A percentile compares a stretch with the other conserved stretches of the same genome.
These are phyloP conservation scores for Trichosanthes truncata DNA, from an alignment of 306 rosid species.

Conservation along the genomic window DNA sequence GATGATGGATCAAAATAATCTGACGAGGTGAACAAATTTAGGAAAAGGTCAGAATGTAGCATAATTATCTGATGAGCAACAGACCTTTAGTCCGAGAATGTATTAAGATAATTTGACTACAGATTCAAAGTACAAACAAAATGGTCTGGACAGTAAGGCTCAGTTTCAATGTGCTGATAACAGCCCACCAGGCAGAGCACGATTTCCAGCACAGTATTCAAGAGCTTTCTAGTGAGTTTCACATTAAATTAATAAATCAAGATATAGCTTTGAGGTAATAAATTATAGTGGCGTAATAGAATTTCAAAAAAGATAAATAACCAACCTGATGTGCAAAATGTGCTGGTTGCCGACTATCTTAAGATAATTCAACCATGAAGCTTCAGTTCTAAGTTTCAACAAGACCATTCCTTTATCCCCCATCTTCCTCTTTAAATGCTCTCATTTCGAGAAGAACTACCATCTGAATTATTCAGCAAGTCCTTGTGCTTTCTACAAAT, in stretches of 20 bases:
- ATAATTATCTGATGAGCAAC: neutral
- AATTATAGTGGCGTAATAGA: neutral
- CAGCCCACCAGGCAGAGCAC: neutral
- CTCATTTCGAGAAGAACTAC: slow-evolving; percentile 24
- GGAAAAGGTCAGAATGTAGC: neutral
- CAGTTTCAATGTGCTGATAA: neutral
- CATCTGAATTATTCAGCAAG: slow-evolving; percentile 22
- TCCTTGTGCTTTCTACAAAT: slow-evolving; percentile 63
- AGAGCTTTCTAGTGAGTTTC: neutral
- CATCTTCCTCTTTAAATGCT: slow-evolving; percentile 20
- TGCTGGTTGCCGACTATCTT: slow-evolving; percentile 43
- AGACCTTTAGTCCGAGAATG: neutral
- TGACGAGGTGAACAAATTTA: neutral
- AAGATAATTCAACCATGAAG: slow-evolving; percentile 38
- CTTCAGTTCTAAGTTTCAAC: slow-evolving; percentile 23
- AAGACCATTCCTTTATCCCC: slow-evolving; percentile 31
- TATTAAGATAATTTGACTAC: neutral
- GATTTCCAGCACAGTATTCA: neutral
- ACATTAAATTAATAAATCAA: neutral
- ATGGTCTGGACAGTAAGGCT: neutral
- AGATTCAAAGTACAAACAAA: neutral
- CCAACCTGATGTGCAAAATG: slow-evolving; percentile 68
- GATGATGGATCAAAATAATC: neutral
- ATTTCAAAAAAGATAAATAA: slow-evolving; percentile 2
- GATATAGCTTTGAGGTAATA: neutral